A percentile compares a stretch with the other conserved stretches of the same genome.
Evolutionary conservation across 805 yeast species (phyloP).

Genomic region (Maudiozyma saulgeensis): DNA sequence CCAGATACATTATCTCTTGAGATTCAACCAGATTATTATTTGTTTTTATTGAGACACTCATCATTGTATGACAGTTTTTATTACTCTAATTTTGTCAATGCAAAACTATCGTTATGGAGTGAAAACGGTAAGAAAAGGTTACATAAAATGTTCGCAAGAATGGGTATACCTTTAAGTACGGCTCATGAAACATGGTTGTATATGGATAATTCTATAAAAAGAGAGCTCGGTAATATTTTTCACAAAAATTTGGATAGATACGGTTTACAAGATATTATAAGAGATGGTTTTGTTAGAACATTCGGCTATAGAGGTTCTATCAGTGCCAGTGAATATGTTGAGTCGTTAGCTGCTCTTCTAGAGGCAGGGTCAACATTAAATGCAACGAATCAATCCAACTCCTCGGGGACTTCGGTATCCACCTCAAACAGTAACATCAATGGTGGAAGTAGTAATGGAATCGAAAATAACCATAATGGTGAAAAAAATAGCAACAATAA

Average conservation of each 20-base stretch:
- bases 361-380: slow-evolving; percentile 44
- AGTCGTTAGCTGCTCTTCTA: slow-evolving; percentile 72
- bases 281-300: slow-evolving; percentile 79
- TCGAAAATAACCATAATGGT: slow-evolving; percentile 19
- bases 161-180: slow-evolving; percentile 87
- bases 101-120: slow-evolving; percentile 80
- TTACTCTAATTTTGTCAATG: slow-evolving; percentile 84
- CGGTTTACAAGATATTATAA: slow-evolving; percentile 71
- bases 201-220: slow-evolving; percentile 72
- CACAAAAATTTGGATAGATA: slow-evolving; percentile 60
- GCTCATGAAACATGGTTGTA: slow-evolving; percentile 91
- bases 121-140: slow-evolving; percentile 81
- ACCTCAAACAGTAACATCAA: slow-evolving; percentile 3
- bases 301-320: slow-evolving; percentile 82
- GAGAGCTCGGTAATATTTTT: slow-evolving; percentile 59
- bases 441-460: slow-evolving; percentile 15
- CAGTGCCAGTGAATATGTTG: slow-evolving; percentile 89
- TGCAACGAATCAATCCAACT: not conserved
- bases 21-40: slow-evolving; percentile 74
- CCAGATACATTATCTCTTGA: slow-evolving; percentile 41
- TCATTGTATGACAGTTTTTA: slow-evolving; percentile 82
- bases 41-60: slow-evolving; percentile 87
- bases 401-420: not conserved
- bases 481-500: slow-evolving; percentile 22
- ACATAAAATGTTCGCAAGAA: slow-evolving; percentile 87